Base-by-base conservation (phyloP, 1,139 yeast species). In the Diutina rugosa region DNA sequence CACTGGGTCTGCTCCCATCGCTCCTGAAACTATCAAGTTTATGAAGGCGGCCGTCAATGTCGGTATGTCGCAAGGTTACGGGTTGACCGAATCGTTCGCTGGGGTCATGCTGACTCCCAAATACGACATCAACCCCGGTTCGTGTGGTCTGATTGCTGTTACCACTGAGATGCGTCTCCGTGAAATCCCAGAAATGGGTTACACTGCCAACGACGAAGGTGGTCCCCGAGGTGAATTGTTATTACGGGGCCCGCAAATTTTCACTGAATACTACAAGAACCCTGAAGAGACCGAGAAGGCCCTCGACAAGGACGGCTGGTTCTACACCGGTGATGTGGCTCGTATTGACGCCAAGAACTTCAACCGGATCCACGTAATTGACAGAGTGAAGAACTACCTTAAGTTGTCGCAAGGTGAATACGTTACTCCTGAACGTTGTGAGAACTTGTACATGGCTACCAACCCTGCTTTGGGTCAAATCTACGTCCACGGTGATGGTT, bases 321-420 rank as follows among this genome's bases (percentile, higher is more conserved):
- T 85, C 69, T 73, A 76, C 54, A 85, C 93, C 18, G 95, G 95
- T 55, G 95, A 87, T 69, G 80, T 87, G 61, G 91, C 86, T 12
- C 70, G 69, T 59, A 70, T 87, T 59, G 67, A 67, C 44, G 81
- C 77, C 56, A 63, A 64, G 8, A 10, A 29, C 3, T 26, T 2
- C 21, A 44, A 89, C 28, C 76, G 87, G 58, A 65, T 87, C 28
- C 72, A 64, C 60, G 84, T 87, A 57, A 77, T 87, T 62, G 95
- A 87, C 66, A 77, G 95, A 60, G 90, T 86, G 54, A 87, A 87
- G 73, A 87, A 87, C 69, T 86, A 87, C 71, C 87, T 86, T 77
- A 87, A 87, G 69, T 75, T 87, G 63, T 80, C 91, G 1, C 95
- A 87, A 68, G 95, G 95, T 59, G 95, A 87, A 68, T 87, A 87